Evolutionary conservation across 352 stramenopile genomes (phyloP).

Genomic region (Phytopythium boreale): DNA sequence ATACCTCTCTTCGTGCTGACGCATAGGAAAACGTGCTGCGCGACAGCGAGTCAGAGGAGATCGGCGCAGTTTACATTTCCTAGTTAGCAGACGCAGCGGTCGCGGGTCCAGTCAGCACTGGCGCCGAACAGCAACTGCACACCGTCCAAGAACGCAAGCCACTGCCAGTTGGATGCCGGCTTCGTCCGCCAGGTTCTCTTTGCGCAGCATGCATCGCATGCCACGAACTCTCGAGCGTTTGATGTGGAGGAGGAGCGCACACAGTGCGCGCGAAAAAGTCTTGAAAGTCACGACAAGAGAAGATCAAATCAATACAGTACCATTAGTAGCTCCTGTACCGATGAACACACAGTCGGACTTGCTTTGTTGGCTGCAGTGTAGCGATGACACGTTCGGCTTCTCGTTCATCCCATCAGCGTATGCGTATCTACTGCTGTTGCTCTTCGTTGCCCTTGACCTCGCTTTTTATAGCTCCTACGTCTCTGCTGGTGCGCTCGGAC

Average conservation of each 20-base stretch:
- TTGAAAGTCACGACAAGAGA: not conserved
- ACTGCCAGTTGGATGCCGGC: not conserved
- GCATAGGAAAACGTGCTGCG: constrained; percentile 81
- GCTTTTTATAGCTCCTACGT: not conserved
- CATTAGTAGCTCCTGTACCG: not conserved
- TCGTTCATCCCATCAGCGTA: not conserved
- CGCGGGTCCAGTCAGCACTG: not conserved
- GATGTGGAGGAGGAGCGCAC: too few relatives aligned
- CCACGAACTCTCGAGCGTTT: too few relatives aligned
- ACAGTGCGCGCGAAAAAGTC: too few relatives aligned
- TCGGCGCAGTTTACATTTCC: constrained; percentile 80
- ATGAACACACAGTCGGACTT: not conserved
- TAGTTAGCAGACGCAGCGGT: constrained; percentile 17
- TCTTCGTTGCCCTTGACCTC: not conserved
- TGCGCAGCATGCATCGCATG: too few relatives aligned
- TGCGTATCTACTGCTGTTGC: not conserved
- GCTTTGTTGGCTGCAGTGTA: too few relatives aligned
- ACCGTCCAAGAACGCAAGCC: not conserved
- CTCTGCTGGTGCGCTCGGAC: not conserved
- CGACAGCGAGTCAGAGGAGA: constrained; percentile 82
- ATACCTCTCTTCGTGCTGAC: not conserved
- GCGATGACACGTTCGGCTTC: too few relatives aligned
- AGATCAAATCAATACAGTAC: not conserved
- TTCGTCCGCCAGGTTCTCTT: not conserved
- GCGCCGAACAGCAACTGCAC: not conserved